A percentile compares a stretch with the other conserved stretches of the same genome.
These are phyloP conservation scores for Mycena sp. DNA, from an alignment of 1,284 basidiomycete species.

Conservation along the genomic window DNA sequence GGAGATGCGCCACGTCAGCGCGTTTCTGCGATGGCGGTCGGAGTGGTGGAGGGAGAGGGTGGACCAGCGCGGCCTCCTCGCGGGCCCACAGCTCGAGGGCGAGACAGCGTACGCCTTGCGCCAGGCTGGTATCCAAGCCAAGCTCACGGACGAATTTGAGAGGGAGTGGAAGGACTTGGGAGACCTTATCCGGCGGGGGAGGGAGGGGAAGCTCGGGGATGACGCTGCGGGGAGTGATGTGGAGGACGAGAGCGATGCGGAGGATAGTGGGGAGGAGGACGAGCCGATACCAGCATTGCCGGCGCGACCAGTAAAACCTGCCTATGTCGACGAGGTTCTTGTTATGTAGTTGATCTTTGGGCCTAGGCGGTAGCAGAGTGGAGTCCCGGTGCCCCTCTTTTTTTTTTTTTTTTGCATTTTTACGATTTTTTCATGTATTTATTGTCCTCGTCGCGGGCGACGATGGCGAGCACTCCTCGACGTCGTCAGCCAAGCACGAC, in stretches of 20 bases:
- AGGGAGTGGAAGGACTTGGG: conserved; percentile 4
- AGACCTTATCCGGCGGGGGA: conserved; percentile 8
- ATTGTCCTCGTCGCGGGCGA: conserved; percentile 4
- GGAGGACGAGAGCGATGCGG: background rate
- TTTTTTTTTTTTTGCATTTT: conserved; percentile 15
- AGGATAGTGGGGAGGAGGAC: conserved; percentile 2
- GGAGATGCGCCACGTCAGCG: background rate
- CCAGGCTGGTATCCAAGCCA: conserved; percentile 1
- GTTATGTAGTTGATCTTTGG: background rate
- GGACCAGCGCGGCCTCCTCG: background rate
- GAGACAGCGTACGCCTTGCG: conserved; percentile 18
- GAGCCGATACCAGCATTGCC: background rate
- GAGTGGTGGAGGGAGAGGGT: conserved; percentile 15
- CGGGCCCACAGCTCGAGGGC: conserved; percentile 16
- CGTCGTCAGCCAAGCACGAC: background rate
- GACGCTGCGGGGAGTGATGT: background rate
- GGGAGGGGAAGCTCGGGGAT: background rate
- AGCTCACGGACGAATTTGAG: background rate
- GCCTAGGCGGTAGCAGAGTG: background rate
- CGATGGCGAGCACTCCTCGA: background rate
- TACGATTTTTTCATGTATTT: background rate
- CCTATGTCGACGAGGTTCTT: background rate
- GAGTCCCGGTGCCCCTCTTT: background rate
- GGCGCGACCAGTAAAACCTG: background rate
- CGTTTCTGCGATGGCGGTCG: conserved; percentile 8